phyloP scores from a whole-genome alignment of 2,329 filamentous ascomycete species.

The Fusarium tricinctum region DNA sequence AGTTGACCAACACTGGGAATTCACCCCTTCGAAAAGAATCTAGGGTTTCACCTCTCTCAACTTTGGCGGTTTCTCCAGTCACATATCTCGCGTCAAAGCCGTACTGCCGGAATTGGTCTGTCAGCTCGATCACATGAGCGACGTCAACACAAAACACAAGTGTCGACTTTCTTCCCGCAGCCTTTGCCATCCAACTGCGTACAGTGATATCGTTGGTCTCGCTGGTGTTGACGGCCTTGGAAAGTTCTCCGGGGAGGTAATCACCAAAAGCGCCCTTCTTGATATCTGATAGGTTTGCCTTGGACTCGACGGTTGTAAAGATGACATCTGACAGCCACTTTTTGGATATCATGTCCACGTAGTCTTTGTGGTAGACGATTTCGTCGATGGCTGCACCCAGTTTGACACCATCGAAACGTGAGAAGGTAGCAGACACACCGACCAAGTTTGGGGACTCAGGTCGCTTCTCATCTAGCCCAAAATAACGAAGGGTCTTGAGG shows the following conservation, averaged over 20 bases:
- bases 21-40: slow-evolving; percentile 81
- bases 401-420: slow-evolving; percentile 84
- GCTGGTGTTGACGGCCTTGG: slow-evolving; percentile 83
- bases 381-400: slow-evolving; percentile 90
- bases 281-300: slow-evolving; percentile 82
- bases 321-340: slow-evolving; percentile 94
- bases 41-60: slow-evolving; percentile 77
- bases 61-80: slow-evolving; percentile 82
- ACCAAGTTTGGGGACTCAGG: slow-evolving; percentile 74
- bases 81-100: slow-evolving; percentile 89
- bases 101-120: slow-evolving; percentile 78
- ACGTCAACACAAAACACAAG: slow-evolving; percentile 96
- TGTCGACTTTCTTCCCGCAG: slow-evolving; percentile 81
- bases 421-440: slow-evolving; percentile 87
- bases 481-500: slow-evolving; percentile 80
- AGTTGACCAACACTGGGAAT: slow-evolving; percentile 92
- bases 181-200: slow-evolving; percentile 86
- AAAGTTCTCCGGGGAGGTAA: slow-evolving; percentile 83
- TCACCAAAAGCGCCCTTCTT: slow-evolving; percentile 75
- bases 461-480: slow-evolving; percentile 72
- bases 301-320: slow-evolving; percentile 91
- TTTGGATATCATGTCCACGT: slow-evolving; percentile 79
- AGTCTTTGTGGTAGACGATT: slow-evolving; percentile 92
- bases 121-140: slow-evolving; percentile 81
- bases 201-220: slow-evolving; percentile 87